Evolutionary conservation across 495 filamentous ascomycete species (phyloP).

Genomic region (Aspergillus cavernicola): DNA sequence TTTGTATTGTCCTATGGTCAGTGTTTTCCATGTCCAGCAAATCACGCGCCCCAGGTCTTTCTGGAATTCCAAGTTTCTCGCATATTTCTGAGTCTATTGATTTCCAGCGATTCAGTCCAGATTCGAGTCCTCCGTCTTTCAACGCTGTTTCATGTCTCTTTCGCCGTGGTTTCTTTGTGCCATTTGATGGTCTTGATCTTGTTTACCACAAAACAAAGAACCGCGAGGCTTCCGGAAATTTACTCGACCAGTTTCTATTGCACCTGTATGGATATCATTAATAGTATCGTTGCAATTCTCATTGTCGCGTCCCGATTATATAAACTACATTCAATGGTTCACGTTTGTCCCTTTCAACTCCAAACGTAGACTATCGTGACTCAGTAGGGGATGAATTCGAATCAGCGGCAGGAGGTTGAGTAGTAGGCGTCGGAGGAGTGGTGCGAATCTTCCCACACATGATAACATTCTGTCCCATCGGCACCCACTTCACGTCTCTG

Average conservation of each 20-base stretch:
- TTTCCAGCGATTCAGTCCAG: neutral
- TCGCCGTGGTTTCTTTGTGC: neutral
- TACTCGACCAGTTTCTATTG: too few species aligned
- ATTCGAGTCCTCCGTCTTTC: neutral
- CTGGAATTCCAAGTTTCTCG: neutral
- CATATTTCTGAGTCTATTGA: neutral
- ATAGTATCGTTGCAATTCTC: neutral
- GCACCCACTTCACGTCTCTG: conserved; percentile 64
- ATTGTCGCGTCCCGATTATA: neutral
- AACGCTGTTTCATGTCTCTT: too few species aligned
- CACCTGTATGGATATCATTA: neutral
- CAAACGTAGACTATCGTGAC: neutral
- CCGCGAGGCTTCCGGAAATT: too few species aligned
- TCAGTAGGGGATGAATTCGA: neutral
- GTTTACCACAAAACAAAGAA: neutral
- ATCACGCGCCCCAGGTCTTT: conserved; percentile 1
- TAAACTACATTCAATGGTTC: neutral
- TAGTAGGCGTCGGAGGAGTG: neutral
- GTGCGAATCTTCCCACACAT: conserved; percentile 60
- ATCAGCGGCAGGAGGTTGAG: neutral
- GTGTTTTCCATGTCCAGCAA: conserved; percentile 4
- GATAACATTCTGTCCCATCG: conserved; percentile 72
- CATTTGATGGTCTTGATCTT: too few species aligned
- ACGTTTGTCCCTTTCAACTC: neutral
- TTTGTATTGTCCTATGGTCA: too few species aligned